phyloP scores from a whole-genome alignment of 108 stramenopile species.

The Cyclotella sp. region DNA sequence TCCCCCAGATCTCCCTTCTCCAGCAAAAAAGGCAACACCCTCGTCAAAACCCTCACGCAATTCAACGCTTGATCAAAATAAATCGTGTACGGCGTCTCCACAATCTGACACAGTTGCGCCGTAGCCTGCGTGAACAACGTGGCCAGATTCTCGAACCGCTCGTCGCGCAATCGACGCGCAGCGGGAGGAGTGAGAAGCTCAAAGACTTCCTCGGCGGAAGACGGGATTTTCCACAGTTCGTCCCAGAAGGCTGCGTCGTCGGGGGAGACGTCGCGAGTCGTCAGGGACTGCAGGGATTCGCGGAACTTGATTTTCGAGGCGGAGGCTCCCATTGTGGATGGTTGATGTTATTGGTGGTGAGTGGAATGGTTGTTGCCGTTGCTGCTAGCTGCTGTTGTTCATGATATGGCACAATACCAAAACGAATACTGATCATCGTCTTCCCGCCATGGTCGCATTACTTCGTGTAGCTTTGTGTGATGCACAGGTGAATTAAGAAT shows the following conservation, averaged over 20 bases:
- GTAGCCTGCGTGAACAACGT: constrained; percentile 93
- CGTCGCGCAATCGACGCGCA: constrained; percentile 70
- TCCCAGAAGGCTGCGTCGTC: constrained; percentile 94
- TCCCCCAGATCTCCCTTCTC: constrained; percentile 90
- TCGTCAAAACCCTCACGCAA: constrained; percentile 90
- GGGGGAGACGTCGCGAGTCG: constrained; percentile 75
- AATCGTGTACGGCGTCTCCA: constrained; percentile 94
- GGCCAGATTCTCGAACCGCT: constrained; percentile 84
- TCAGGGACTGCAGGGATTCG: constrained; percentile 73
- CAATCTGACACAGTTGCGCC: constrained; percentile 95
- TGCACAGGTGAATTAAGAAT: no score
- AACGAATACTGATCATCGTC: no score
- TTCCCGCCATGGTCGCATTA: no score
- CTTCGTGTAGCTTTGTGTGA: no score
- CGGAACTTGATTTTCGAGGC: constrained; percentile 90
- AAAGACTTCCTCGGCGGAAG: constrained; percentile 88
- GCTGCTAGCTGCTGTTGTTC: not conserved
- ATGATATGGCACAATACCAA: no score
- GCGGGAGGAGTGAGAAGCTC: constrained; percentile 83
- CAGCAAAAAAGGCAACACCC: constrained; percentile 90
- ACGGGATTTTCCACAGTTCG: constrained; percentile 92
- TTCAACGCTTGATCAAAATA: constrained; percentile 95
- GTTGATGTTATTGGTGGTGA: not conserved
- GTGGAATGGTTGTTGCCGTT: not conserved
- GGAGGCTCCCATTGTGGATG: constrained; percentile 85